Conservation (phyloP, 306 rosid genomes). For the Arachis stenosperma region DNA sequence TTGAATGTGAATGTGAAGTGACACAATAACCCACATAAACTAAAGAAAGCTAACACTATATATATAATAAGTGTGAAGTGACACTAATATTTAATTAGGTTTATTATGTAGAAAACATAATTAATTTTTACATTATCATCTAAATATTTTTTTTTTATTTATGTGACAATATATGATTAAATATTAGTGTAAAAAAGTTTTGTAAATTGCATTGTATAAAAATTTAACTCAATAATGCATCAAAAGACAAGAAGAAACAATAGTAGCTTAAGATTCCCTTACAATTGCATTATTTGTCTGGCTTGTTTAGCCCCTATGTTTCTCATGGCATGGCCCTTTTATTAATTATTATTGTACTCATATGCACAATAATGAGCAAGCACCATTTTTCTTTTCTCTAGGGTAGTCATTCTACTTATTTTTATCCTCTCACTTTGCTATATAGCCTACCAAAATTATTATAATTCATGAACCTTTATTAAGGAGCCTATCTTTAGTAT, state of each 20-base stretch:
- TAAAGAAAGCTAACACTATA: not conserved
- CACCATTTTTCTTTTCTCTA: not conserved
- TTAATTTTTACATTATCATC: no score
- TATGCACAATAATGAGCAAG: not conserved
- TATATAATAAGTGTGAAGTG: no score
- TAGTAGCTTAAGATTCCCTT: constrained; percentile 3
- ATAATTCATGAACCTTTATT: no score
- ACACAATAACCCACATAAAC: constrained; percentile 11
- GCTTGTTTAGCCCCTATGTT: not conserved
- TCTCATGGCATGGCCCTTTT: not conserved
- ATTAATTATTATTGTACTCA: constrained; percentile 4
- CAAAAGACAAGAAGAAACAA: not conserved
- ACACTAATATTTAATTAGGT: no score
- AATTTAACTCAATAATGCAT: no score
- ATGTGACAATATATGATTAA: no score
- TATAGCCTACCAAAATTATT: not conserved
- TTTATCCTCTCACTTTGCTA: not conserved
- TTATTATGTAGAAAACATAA: no score
- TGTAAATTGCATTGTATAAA: no score
- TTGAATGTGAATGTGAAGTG: not conserved
- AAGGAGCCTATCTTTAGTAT: no score
- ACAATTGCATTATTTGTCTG: not conserved
- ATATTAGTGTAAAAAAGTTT: no score
- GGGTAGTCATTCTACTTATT: not conserved
- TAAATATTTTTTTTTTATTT: no score